A percentile compares a stretch with the other conserved stretches of the same genome.
Conservation (phyloP, 2,329 filamentous ascomycete species). For the Aspergillus tamarii region DNA sequence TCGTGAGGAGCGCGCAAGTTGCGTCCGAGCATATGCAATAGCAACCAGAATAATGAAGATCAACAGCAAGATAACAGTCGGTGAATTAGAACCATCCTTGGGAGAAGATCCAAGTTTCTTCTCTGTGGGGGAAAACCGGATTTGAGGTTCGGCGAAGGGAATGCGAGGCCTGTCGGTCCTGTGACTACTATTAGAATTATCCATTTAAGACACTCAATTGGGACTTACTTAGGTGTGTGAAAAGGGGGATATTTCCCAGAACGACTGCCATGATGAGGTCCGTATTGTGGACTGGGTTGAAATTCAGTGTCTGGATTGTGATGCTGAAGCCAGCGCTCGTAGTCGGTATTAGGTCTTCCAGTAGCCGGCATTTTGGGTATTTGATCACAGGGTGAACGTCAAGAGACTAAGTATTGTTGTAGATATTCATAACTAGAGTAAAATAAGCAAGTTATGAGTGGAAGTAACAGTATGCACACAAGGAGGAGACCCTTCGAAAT, state of each 20-base stretch:
- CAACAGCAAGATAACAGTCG: background rate
- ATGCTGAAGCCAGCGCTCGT: slow-evolving; percentile 8
- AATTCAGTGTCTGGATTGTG: slow-evolving; percentile 4
- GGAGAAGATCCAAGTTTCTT: background rate
- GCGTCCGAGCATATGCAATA: background rate
- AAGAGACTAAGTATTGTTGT: too few species aligned
- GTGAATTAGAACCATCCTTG: background rate
- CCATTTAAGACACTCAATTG: background rate
- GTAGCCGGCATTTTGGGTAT: background rate
- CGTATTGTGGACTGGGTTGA: background rate
- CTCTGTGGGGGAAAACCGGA: background rate
- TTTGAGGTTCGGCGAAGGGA: background rate
- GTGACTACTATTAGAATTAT: background rate
- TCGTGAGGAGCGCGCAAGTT: background rate
- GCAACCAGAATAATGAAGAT: background rate
- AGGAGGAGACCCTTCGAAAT: background rate
- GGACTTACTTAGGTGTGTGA: background rate
- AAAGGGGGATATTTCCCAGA: background rate
- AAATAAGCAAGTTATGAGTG: background rate
- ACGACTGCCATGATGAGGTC: background rate
- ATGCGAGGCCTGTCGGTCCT: background rate
- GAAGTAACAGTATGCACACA: background rate
- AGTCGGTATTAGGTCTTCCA: slow-evolving; percentile 7
- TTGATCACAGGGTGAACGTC: background rate
- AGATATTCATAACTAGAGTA: background rate